Conservation (phyloP, 257 asterid genomes). For the Mitragyna speciosa region DNA sequence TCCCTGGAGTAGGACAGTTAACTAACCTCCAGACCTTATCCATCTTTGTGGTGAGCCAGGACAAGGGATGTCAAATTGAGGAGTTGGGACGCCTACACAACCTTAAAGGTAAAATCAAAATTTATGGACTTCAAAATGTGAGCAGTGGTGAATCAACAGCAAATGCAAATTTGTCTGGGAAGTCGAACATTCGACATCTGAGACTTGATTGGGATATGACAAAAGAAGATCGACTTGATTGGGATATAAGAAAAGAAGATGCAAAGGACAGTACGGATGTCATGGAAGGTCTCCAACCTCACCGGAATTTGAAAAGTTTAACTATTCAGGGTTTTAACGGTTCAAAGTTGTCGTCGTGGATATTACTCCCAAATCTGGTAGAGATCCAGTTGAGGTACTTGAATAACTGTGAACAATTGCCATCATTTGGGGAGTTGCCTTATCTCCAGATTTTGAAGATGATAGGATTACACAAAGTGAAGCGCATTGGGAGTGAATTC, state of each 20-base stretch:
- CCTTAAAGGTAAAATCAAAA: constrained; percentile 19
- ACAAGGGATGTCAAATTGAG: constrained; percentile 18
- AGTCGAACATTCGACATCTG: constrained; percentile 5
- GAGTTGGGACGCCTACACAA: constrained; percentile 21
- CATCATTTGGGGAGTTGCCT: constrained; percentile 25
- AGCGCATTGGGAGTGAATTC: constrained; percentile 16
- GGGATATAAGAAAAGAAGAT: background rate
- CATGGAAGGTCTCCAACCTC: constrained; percentile 27
- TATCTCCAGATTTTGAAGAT: background rate
- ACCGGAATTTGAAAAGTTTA: constrained; percentile 16
- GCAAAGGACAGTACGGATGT: background rate
- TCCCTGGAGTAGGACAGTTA: constrained; percentile 24
- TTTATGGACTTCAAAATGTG: constrained; percentile 21
- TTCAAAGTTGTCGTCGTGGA: constrained; percentile 28
- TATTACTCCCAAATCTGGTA: background rate
- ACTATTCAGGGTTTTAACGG: constrained; percentile 5
- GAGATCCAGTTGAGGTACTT: background rate
- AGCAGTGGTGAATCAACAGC: constrained; percentile 7
- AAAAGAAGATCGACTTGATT: background rate
- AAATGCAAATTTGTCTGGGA: constrained; percentile 17
- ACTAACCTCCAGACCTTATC: constrained; percentile 20
- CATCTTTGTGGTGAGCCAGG: constrained; percentile 6
- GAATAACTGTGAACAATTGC: constrained; percentile 9
- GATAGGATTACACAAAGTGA: background rate
- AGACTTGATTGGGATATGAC: background rate